A percentile compares a stretch with the other conserved stretches of the same genome.
Conservation (phyloP, 768 basidiomycete genomes). For the Lactifluus volemus region DNA sequence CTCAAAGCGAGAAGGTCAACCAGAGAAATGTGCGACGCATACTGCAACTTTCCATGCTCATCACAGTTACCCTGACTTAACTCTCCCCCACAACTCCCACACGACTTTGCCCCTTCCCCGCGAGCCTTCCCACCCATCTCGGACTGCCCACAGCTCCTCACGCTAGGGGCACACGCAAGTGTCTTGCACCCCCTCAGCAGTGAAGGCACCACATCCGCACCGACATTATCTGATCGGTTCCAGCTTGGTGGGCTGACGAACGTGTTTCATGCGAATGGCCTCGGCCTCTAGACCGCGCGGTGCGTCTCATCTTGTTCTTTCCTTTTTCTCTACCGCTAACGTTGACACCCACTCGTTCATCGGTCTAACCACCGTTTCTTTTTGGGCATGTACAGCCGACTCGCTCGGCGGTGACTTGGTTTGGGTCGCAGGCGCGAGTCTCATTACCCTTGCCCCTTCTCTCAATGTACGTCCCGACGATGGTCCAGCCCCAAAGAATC, state of each 20-base stretch:
- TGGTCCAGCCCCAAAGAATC: too few species aligned
- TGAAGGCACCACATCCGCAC: slow-evolving; percentile 27
- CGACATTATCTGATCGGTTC: slow-evolving; percentile 73
- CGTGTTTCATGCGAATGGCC: slow-evolving; percentile 60
- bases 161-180: slow-evolving; percentile 65
- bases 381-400: slow-evolving; percentile 45
- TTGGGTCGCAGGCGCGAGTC: slow-evolving; percentile 68
- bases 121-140: background rate
- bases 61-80: too few species aligned
- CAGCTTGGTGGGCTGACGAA: slow-evolving; percentile 89
- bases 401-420: slow-evolving; percentile 76
- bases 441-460: too few species aligned
- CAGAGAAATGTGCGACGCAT: too few species aligned
- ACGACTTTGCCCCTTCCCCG: too few species aligned
- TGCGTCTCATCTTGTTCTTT: slow-evolving; percentile 27
- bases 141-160: slow-evolving; percentile 45
- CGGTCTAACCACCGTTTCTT: background rate
- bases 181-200: slow-evolving; percentile 49
- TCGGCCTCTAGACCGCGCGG: slow-evolving; percentile 57
- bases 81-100: too few species aligned
- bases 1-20: too few species aligned
- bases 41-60: too few species aligned
- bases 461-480: too few species aligned
- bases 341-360: slow-evolving; percentile 48
- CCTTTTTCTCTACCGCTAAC: slow-evolving; percentile 19